These are phyloP conservation scores for Globisporangium rhizosaccharum DNA, from an alignment of 352 stramenopile genomes.

Conservation along the genomic window DNA sequence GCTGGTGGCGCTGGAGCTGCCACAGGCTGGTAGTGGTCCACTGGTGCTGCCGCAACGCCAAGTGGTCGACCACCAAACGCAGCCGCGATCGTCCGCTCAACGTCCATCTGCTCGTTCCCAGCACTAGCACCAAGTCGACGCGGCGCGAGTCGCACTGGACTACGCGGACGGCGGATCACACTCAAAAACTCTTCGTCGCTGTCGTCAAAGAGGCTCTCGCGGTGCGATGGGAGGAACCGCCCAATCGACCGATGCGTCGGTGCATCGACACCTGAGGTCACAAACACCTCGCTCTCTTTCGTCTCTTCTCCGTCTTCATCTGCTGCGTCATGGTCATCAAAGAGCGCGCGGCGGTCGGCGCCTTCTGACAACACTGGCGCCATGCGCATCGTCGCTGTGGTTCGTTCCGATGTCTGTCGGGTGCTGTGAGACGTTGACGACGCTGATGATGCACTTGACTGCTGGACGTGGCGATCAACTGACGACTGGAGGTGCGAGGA, in stretches of 20 bases:
- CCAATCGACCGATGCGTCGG: slow-evolving; percentile 7
- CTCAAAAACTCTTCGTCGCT: slow-evolving; percentile 16
- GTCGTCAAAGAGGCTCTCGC: slow-evolving; percentile 12
- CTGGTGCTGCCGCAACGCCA: background rate
- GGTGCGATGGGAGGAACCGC: slow-evolving; percentile 2
- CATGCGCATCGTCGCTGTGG: too few relatives aligned
- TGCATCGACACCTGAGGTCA: background rate
- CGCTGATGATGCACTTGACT: too few relatives aligned
- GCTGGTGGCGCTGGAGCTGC: background rate
- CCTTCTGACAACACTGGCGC: background rate
- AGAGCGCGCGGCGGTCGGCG: background rate
- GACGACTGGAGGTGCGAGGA: too few relatives aligned
- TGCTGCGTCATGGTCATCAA: background rate
- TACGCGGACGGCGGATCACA: slow-evolving; percentile 8
- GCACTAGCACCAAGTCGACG: slow-evolving; percentile 1
- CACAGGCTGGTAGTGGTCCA: background rate
- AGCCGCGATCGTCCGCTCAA: slow-evolving; percentile 14
- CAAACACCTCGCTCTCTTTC: background rate
- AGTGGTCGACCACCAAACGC: slow-evolving; percentile 13
- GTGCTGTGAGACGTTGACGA: too few relatives aligned
- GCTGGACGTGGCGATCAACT: too few relatives aligned
- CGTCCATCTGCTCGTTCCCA: slow-evolving; percentile 11
- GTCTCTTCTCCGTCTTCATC: background rate
- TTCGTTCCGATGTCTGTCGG: too few relatives aligned
- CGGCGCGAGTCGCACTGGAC: background rate